Percentiles rank a stretch among this genome's conserved stretches.
Conservation (phyloP, 2,329 filamentous ascomycete genomes). For the Paraphoma sp. region DNA sequence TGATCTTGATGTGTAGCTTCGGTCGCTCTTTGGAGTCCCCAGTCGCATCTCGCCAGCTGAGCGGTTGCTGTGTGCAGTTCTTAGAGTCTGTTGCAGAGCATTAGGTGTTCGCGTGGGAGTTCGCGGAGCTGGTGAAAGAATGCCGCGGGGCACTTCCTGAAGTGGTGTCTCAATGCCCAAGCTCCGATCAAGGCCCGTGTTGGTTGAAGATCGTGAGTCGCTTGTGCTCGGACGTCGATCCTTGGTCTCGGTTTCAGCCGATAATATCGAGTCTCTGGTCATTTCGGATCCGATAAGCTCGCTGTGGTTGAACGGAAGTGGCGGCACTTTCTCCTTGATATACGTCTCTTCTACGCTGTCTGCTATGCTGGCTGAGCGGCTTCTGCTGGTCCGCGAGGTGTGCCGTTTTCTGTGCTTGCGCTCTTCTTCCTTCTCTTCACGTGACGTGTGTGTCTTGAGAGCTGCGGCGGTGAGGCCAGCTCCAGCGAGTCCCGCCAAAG, state of each 20-base stretch:
- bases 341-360: constrained; percentile 61
- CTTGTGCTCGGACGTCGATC: constrained; percentile 62
- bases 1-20: constrained; percentile 50
- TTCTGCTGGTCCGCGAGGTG: constrained; percentile 59
- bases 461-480: constrained; percentile 68
- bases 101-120: constrained; percentile 67
- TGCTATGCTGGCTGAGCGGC: constrained; percentile 58
- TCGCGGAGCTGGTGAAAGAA: constrained; percentile 66
- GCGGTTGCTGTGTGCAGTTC: constrained; percentile 69
- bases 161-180: constrained; percentile 56
- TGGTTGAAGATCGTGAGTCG: constrained; percentile 63
- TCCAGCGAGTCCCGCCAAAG: constrained; percentile 60
- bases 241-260: constrained; percentile 72
- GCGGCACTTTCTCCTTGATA: constrained; percentile 66
- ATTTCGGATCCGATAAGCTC: constrained; percentile 85
- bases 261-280: constrained; percentile 85
- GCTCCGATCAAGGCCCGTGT: constrained; percentile 36
- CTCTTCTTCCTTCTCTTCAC: constrained; percentile 56
- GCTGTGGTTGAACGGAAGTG: constrained; percentile 83
- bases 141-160: constrained; percentile 68
- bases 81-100: constrained; percentile 65
- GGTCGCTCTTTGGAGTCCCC: constrained; percentile 53
- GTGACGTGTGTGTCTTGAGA: constrained; percentile 69
- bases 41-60: constrained; percentile 60
- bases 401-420: constrained; percentile 53